Conservation (phyloP, 225 moss, liverwort and hornwort species). For the Marchantia polymorpha region DNA sequence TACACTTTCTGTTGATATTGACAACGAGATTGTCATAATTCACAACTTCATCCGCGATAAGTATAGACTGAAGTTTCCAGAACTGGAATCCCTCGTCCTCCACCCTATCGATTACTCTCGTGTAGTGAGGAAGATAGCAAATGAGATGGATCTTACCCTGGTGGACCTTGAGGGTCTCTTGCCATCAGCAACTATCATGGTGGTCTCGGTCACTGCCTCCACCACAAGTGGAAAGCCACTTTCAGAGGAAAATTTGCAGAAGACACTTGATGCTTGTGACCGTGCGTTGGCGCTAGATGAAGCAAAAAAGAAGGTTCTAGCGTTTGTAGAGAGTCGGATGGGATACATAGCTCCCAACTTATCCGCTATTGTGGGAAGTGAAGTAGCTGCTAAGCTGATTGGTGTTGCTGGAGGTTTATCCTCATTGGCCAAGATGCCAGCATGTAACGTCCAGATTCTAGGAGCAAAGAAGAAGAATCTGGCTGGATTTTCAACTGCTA, state of each 20-base stretch:
- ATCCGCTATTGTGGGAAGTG: slow-evolving; percentile 91
- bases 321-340: slow-evolving; percentile 98
- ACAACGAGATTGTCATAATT: slow-evolving; percentile 84
- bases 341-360: slow-evolving; percentile 93
- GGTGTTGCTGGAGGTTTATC: slow-evolving; percentile 93
- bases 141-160: slow-evolving; percentile 92
- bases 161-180: slow-evolving; percentile 88
- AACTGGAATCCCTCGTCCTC: slow-evolving; percentile 88
- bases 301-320: slow-evolving; percentile 88
- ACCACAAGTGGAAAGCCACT: slow-evolving; percentile 96
- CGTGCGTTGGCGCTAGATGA: slow-evolving; percentile 84
- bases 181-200: slow-evolving; percentile 97
- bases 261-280: slow-evolving; percentile 85
- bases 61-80: slow-evolving; percentile 91
- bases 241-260: slow-evolving; percentile 70
- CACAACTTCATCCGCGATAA: slow-evolving; percentile 92
- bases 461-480: slow-evolving; percentile 88
- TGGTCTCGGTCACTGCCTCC: slow-evolving; percentile 92
- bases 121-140: slow-evolving; percentile 83
- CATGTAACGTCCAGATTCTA: slow-evolving; percentile 88
- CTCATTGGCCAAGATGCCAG: slow-evolving; percentile 86
- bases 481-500: slow-evolving; percentile 92
- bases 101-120: slow-evolving; percentile 98
- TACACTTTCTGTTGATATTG: slow-evolving; percentile 87
- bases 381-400: slow-evolving; percentile 96